Evolutionary conservation across 2,329 filamentous ascomycete genomes (phyloP).

Genomic region (Phaeosphaeria sp.): DNA sequence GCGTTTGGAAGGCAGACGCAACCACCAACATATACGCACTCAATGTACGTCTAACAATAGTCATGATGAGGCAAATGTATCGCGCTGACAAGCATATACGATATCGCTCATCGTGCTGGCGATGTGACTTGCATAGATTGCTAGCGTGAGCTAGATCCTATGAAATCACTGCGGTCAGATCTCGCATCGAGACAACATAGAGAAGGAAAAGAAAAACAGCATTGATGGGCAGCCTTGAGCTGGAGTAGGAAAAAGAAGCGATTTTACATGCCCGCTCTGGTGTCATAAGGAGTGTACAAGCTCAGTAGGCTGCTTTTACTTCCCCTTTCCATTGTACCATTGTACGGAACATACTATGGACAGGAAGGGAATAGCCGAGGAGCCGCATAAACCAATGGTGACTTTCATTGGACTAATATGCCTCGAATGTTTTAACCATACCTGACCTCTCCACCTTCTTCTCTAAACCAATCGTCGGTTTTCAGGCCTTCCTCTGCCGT

Average conservation of each 20-base stretch:
- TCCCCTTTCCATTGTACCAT: too few species aligned
- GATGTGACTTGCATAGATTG: neutral
- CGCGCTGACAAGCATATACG: neutral
- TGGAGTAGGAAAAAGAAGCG: too few species aligned
- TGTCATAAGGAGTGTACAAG: too few species aligned
- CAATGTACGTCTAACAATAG: neutral
- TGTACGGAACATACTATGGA: neutral
- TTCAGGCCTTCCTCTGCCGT: conserved; percentile 58
- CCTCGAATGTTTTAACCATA: conserved; percentile 55
- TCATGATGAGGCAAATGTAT: neutral
- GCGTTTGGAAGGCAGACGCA: neutral
- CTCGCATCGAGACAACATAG: too few species aligned
- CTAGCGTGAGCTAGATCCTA: too few species aligned
- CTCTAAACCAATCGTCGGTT: conserved; percentile 73
- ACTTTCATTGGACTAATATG: neutral
- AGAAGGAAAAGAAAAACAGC: too few species aligned
- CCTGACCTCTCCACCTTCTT: conserved; percentile 62
- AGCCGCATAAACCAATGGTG: neutral
- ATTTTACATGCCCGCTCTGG: too few species aligned
- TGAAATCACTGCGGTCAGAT: too few species aligned
- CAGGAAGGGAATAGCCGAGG: neutral
- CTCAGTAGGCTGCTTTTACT: too few species aligned
- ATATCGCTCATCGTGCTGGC: neutral
- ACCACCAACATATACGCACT: neutral
- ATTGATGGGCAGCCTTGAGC: too few species aligned